Evolutionary conservation across 2,329 filamentous ascomycete species (phyloP).

Genomic region (Alternaria alternata): DNA sequence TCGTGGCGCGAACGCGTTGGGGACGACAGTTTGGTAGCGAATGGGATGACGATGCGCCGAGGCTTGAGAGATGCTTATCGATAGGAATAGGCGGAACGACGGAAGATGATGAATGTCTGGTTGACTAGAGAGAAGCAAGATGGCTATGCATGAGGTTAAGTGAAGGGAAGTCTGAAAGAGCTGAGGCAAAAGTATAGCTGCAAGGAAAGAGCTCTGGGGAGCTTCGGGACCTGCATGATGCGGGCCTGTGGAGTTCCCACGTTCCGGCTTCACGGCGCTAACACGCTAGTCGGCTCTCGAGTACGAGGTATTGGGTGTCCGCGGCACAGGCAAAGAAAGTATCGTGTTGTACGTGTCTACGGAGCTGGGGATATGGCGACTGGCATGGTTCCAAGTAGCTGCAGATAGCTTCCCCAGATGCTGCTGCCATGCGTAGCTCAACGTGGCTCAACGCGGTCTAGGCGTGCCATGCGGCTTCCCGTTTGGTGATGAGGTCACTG

Average conservation of each 20-base stretch:
- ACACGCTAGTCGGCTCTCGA: constrained; percentile 2
- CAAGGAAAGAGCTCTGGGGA: constrained; percentile 15
- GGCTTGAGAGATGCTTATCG: constrained; percentile 21
- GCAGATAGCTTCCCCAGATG: background rate
- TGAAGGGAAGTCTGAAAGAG: background rate
- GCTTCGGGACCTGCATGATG: constrained; percentile 28
- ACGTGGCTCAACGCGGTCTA: constrained; percentile 11
- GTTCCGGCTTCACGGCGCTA: constrained; percentile 12
- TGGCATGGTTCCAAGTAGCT: background rate
- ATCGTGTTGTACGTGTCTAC: background rate
- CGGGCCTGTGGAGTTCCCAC: constrained; percentile 14
- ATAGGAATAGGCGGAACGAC: constrained; percentile 19
- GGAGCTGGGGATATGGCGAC: background rate
- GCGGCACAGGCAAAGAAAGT: background rate
- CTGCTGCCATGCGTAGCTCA: constrained; percentile 3
- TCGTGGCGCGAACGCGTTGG: constrained; percentile 44
- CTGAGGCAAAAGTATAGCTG: background rate
- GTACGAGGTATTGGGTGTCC: background rate
- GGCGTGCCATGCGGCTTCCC: constrained; percentile 12
- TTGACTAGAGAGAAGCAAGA: background rate
- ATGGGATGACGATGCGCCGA: constrained; percentile 16
- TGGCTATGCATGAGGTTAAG: background rate
- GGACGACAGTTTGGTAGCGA: constrained; percentile 36
- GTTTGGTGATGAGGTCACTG: constrained; percentile 29
- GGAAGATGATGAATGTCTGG: background rate